Evolutionary conservation across 1,284 basidiomycete species (phyloP), one percentile per base, ranked within the genome.

Genomic region (Cutaneotrichosporon daszewskae): DNA sequence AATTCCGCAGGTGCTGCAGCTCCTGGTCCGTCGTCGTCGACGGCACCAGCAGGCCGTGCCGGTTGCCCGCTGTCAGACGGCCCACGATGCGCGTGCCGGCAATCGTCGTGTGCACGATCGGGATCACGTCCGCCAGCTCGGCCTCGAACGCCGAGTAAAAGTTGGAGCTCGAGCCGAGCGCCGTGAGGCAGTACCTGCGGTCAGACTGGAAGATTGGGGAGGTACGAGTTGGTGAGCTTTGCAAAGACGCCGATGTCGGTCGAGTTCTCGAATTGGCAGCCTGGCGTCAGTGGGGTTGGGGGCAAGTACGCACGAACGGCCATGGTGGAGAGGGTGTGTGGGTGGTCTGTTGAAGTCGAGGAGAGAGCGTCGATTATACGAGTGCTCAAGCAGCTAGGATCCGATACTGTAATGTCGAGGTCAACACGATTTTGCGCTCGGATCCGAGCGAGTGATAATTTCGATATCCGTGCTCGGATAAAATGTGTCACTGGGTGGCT

Each of bases 111-210:
- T 97, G 90, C 38, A 98, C 87, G 74, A 98, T 90, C 52, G 94
- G 94, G 61, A 97, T 80, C 45, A 96, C 83, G 66, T 95, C 94
- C 49, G 81, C 82, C 29, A 97, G 82, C 70, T 97, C 92, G 57
- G 85, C 81, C 76, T 98, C 91, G 66, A 97, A 98, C 24, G 87
- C 85, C 23, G 90, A 94, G 79, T 95, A 96, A 66, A 98, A 98
- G 76, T 98, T 98, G 59, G 90, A 85, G 68, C 89, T 91, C 62
- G 92, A 94, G 64, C 90, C 87, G 59, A 95, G 82, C 45, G 90
- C 88, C 59, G 82, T 81, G 39, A 95, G 81, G 72, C 90, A 94
- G 78, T 92, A 95, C 66, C 81, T 85, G 54, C 11, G 20, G 19
- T 31, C 28, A 36, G 6, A 19, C 18, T 11, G 26, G 16, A 34